Base-by-base conservation (phyloP, 768 basidiomycete genomes). In the Infundibulicybe gibba region DNA sequence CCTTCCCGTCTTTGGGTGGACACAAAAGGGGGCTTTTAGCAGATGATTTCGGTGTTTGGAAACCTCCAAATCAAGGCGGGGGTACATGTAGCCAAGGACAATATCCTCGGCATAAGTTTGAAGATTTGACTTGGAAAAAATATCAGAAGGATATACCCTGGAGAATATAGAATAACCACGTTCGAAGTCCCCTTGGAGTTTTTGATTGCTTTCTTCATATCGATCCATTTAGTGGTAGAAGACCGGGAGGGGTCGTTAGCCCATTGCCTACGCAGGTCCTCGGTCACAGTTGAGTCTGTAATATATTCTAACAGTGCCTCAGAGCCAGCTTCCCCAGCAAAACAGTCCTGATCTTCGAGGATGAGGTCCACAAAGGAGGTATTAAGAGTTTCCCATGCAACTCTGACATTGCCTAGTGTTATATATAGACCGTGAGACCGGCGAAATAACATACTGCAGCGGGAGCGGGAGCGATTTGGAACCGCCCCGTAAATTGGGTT, bases 41-140 rank as follows among this genome's bases (percentile, higher is more conserved):
- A 99, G 76, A 72, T 99, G 97, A 69, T 99, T 98, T 42, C 94
- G 80, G 60, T 94, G 91, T 60, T 98, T 95, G 2, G 94, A 94
- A 21, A 99, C 97, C 64, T 99, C 97, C 12, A 90, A 89, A 64
- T 99, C 97, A 45, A 99, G 79, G 11, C 97, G 83, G 1, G 95
- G 95, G 65, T 98, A 99, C 0, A 90, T 95, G 64, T 97, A 97
- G 55, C 92, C 87, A 11, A 99, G 71, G 40, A 97, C 74, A 49
- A 97, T 80, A 51, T 98, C 95, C 61, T 95, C 86, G 69, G 93
- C 70, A 3, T 83, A 81, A 1, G 66, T 65, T 44, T 53, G 66
- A 35, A 80, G 53, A 21, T 49, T 54, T 50, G 48, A 40, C n/a
- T 21, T 20, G 15, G 51, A 32, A n/a, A 20, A 33, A 25, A 40